Evolutionary conservation across 768 basidiomycete species (phyloP), one percentile per base, ranked within the genome.

Genomic region (Russula virescens): DNA sequence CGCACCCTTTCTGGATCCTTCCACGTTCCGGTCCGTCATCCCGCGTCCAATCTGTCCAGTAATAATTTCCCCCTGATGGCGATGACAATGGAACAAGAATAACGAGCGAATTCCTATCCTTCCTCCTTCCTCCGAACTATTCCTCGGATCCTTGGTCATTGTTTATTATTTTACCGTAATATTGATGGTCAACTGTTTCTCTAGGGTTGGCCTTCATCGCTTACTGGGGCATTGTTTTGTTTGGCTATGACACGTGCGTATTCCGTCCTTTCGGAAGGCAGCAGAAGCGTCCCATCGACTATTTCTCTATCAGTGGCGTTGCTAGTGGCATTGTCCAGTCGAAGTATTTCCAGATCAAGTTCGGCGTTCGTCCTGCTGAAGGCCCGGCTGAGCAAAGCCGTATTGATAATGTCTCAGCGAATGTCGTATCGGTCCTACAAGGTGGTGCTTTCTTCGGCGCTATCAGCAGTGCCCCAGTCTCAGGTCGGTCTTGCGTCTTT

Each of bases 401-500:
- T 42, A 67, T 73, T 21, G 80, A 87, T 60, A 75, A 78, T 5
- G 77, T 93, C n/a, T 86, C 86, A 0, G 87, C 88, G 47, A 91
- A 89, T 66, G 86, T 95, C 47, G 93, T 94, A 19, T 90, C 92
- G 3, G 89, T 94, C 5, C 79, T 94, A 11, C 92, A 94, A 71
- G 89, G 85, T 5, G 91, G 91, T 13, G 89, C 90, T 0, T 93
- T 94, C 80, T 94, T 94, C 69, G 93, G 92, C 61, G 89, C 91
- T 16, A 71, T 95, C 7, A 80, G 81, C 11, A 86, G 85, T 66
- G 87, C 87, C 1, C 87, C 86, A 0, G 69, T 88, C 47, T 88
- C 88, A 13, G 75, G 89, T 89, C 61, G 54, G 78, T 75, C 10
- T 47, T 52, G 52, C 51, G 49, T 42, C 23, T 62, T 10, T 38